Percentiles rank a stretch among this genome's conserved stretches.
phyloP scores from a whole-genome alignment of 2,329 filamentous ascomycete species.

The Cytospora piceicola region DNA sequence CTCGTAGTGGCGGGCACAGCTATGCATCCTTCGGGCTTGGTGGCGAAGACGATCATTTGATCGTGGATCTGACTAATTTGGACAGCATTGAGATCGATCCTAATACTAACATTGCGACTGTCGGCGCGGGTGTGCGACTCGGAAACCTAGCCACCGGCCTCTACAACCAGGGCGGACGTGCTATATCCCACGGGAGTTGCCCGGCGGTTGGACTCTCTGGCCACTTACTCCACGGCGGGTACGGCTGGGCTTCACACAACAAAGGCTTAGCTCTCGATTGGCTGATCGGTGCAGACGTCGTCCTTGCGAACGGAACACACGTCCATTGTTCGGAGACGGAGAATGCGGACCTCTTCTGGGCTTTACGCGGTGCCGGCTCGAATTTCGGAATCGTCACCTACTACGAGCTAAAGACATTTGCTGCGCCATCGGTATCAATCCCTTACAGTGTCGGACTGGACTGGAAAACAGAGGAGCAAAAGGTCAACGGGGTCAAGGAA shows the following conservation, averaged over 20 bases:
- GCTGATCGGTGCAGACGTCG: slow-evolving; percentile 42
- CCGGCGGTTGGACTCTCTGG: slow-evolving; percentile 50
- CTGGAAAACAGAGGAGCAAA: slow-evolving; percentile 37
- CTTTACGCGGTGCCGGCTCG: slow-evolving; percentile 46
- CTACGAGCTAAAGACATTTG: slow-evolving; percentile 47
- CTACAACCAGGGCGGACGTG: slow-evolving; percentile 44
- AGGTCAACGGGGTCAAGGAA: slow-evolving; percentile 35
- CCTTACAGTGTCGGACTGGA: slow-evolving; percentile 38
- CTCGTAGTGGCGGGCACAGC: slow-evolving; percentile 56
- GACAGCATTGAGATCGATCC: slow-evolving; percentile 48
- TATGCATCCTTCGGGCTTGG: slow-evolving; percentile 55
- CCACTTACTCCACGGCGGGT: slow-evolving; percentile 46
- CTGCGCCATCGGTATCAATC: slow-evolving; percentile 41
- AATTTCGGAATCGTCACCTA: slow-evolving; percentile 46
- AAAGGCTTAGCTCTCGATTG: slow-evolving; percentile 43
- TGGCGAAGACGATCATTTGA: slow-evolving; percentile 52
- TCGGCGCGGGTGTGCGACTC: slow-evolving; percentile 54
- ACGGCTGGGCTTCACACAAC: slow-evolving; percentile 44
- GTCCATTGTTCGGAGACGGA: slow-evolving; percentile 41
- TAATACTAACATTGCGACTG: slow-evolving; percentile 45
- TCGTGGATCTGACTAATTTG: slow-evolving; percentile 52
- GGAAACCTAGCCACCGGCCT: slow-evolving; percentile 51
- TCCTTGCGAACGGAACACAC: slow-evolving; percentile 44
- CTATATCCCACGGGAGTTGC: slow-evolving; percentile 56
- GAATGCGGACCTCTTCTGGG: slow-evolving; percentile 49